Base-by-base conservation (phyloP, 768 basidiomycete genomes). In the Amanita rubescens region DNA sequence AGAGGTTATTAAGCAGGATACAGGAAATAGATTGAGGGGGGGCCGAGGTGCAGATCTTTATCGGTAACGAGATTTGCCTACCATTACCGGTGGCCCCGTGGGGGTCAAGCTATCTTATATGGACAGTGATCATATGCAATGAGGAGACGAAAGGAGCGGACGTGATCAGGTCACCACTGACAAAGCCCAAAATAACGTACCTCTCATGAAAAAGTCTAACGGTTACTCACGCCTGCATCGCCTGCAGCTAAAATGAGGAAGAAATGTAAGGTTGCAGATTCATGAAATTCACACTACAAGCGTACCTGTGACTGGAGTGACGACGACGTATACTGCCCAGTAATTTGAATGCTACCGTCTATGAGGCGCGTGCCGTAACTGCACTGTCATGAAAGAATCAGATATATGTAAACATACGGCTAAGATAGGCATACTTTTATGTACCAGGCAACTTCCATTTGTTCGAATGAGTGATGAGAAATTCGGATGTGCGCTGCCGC, bases 251-350 rank as follows among this genome's bases (percentile, higher is more conserved):
- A 22, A n/a, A 49, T 49, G 38, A 32, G 20, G 11, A 15, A 17
- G 22, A 42, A 17, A 33, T 39, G 27, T 30, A 30, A 30, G 27
- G 3, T 3, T 30, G 27, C 8, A 30, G 27, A 30, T 30, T 8
- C 27, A 30, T 30, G n/a, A n/a, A n/a, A 8, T 8, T 30, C 27
- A 3, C 44, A 39, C 5, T 44, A 24, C 58, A 32, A 54, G 60
- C 63, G 42, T 38, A 72, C 85, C 90, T 35, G 81, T 82, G 51
- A 89, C 82, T n/a, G 85, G 82, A 0, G 88, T 87, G 57, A 79
- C 73, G 4, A 88, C 74, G 63, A 87, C 79, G 62, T 84, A 85
- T 15, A 79, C 84, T n/a, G n/a, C 48, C 82, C 82, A 1, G 69
- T 72, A n/a, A n/a, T n/a, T n/a, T n/a, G n/a, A 60, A 89, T 79